Conservation (phyloP, 2,329 filamentous ascomycete species). For the Incumbomyces lentus region DNA sequence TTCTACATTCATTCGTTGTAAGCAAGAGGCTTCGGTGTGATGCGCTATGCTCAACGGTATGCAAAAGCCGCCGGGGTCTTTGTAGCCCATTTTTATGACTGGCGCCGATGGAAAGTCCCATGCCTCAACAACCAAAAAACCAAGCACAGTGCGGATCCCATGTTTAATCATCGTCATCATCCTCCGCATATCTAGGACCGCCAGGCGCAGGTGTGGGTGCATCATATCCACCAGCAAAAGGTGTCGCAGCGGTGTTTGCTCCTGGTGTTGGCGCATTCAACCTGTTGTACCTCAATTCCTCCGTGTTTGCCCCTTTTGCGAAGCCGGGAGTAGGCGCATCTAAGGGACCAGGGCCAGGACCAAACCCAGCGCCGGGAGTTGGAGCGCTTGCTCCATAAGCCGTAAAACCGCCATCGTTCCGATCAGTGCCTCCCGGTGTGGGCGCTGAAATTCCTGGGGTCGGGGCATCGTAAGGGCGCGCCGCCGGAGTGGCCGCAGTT, state of each 20-base stretch:
- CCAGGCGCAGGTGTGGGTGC: conserved; percentile 31
- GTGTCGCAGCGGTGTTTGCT: conserved; percentile 45
- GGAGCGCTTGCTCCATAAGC: conserved; percentile 35
- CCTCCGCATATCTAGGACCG: conserved; percentile 20
- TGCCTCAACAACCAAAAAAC: background rate
- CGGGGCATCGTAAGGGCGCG: conserved; percentile 57
- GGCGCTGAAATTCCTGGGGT: conserved; percentile 60
- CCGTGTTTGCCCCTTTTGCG: conserved; percentile 19
- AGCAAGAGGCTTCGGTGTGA: background rate
- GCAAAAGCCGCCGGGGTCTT: no score
- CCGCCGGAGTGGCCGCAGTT: conserved; percentile 24
- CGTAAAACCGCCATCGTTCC: conserved; percentile 36
- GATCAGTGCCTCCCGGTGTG: conserved; percentile 57
- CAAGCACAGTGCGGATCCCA: background rate
- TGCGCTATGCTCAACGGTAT: background rate
- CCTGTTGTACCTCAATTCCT: conserved; percentile 15
- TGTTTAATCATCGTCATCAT: conserved; percentile 19
- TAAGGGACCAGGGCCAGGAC: conserved; percentile 26
- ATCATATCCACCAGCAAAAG: conserved; percentile 38
- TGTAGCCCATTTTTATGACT: no score
- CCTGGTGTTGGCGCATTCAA: conserved; percentile 21
- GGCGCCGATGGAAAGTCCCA: background rate
- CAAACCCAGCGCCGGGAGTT: conserved; percentile 29
- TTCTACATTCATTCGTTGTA: no score
- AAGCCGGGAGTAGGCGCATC: conserved; percentile 39